phyloP scores from a whole-genome alignment of 148 eudicot genomes.

The Polygonum maritimum region DNA sequence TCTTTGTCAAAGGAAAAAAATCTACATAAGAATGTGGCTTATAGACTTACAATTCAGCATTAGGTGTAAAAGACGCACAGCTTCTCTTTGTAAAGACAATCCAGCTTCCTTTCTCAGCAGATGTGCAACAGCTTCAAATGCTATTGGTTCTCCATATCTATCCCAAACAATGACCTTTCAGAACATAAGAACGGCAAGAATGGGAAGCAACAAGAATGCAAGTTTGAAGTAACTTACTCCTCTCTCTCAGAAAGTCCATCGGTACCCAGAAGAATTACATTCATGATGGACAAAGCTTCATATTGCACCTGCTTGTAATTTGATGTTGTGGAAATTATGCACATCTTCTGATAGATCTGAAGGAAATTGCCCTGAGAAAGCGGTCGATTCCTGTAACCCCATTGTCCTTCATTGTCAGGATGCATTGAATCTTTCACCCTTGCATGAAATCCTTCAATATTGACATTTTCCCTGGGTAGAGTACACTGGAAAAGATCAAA shows the following conservation, averaged over 20 bases:
- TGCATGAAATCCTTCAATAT: slow-evolving; percentile 34
- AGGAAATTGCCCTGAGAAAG: slow-evolving; percentile 25
- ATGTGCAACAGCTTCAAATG: slow-evolving; percentile 46
- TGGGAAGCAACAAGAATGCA: neutral
- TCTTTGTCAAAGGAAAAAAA: neutral
- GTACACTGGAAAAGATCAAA: slow-evolving; percentile 83
- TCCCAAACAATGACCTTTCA: slow-evolving; percentile 6
- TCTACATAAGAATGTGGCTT: neutral
- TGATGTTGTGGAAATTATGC: slow-evolving; percentile 25
- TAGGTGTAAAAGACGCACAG: slow-evolving; percentile 58
- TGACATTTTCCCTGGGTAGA: slow-evolving; percentile 83
- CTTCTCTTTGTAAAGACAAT: slow-evolving; percentile 51
- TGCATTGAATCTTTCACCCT: slow-evolving; percentile 6
- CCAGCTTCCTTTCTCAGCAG: slow-evolving; percentile 65
- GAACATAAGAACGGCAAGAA: neutral
- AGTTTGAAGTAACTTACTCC: slow-evolving; percentile 52
- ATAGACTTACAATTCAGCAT: slow-evolving; percentile 70
- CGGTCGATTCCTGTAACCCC: slow-evolving; percentile 11
- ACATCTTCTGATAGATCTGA: slow-evolving; percentile 35
- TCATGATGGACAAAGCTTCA: slow-evolving; percentile 63
- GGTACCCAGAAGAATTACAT: slow-evolving; percentile 42
- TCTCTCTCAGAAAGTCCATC: slow-evolving; percentile 63
- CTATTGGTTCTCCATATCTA: slow-evolving; percentile 50
- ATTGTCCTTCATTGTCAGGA: neutral
- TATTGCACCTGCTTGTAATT: slow-evolving; percentile 28